Evolutionary conservation across 306 rosid species (phyloP).

Genomic region (Citrullus colocynthis): DNA sequence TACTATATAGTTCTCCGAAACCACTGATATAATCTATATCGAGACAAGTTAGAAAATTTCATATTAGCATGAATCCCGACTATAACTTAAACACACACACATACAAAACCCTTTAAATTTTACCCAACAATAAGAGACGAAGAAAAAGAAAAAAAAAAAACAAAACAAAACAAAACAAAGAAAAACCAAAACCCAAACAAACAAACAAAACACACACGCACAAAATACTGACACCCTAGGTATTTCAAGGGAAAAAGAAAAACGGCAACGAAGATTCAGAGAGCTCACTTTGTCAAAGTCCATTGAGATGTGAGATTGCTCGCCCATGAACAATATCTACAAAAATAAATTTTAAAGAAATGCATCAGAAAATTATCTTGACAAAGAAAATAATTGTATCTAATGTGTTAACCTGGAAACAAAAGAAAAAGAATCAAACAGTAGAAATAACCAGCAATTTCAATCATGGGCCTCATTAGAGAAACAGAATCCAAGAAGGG

Average conservation of each 20-base stretch:
- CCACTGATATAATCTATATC: constrained; percentile 66
- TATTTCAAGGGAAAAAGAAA: constrained; percentile 9
- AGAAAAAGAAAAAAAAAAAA: too few relatives aligned
- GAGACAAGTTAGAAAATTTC: constrained; percentile 8
- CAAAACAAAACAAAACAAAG: too few relatives aligned
- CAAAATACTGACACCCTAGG: constrained; percentile 3
- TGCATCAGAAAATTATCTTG: constrained; percentile 3
- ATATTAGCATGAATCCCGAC: not conserved
- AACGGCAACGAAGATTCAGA: constrained; percentile 9
- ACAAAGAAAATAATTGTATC: not conserved
- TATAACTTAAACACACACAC: not conserved
- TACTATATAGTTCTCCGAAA: constrained; percentile 68
- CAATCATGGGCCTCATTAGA: not conserved
- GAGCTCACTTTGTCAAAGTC: constrained; percentile 69
- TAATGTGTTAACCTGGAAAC: not conserved
- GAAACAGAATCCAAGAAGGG: not conserved
- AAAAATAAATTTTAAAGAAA: constrained; percentile 10
- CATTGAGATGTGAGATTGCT: constrained; percentile 84
- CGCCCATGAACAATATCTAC: constrained; percentile 87
- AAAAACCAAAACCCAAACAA: too few relatives aligned
- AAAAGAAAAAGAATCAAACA: not conserved
- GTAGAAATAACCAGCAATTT: not conserved
- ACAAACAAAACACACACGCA: not conserved
- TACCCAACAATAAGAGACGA: not conserved
- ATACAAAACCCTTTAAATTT: not conserved